Evolutionary conservation across 805 yeast species (phyloP).

Genomic region (Kregervanrija fluxuum): DNA sequence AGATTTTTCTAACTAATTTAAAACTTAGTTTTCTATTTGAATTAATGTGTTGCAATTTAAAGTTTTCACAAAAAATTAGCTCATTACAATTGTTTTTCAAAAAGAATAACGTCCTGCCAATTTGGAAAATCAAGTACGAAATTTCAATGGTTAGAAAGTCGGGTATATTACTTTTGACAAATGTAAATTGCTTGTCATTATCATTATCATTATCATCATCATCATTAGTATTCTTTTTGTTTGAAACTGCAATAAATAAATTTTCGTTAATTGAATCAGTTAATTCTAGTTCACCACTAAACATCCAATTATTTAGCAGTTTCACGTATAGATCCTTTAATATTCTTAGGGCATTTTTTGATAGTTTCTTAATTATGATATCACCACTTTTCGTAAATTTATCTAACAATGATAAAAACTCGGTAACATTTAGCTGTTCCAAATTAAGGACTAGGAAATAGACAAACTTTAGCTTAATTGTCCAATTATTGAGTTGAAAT

Average conservation of each 20-base stretch:
- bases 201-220: neutral
- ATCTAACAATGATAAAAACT: constrained; percentile 47
- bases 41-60: too few species aligned
- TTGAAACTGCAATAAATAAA: constrained; percentile 41
- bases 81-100: constrained; percentile 61
- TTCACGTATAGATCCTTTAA: constrained; percentile 54
- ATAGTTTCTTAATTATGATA: constrained; percentile 33
- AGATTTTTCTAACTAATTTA: too few species aligned
- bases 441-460: constrained; percentile 34
- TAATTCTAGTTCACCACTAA: constrained; percentile 48
- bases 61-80: constrained; percentile 19
- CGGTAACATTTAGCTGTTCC: constrained; percentile 33
- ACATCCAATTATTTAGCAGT: constrained; percentile 58
- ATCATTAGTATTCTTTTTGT: neutral
- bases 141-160: constrained; percentile 32
- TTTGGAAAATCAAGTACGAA: constrained; percentile 45
- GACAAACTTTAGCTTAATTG: constrained; percentile 52
- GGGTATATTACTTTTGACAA: constrained; percentile 34
- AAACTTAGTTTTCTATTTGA: too few species aligned
- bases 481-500: constrained; percentile 39
- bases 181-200: neutral
- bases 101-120: constrained; percentile 68
- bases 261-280: constrained; percentile 42
- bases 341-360: constrained; percentile 37
- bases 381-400: constrained; percentile 61